Percentiles rank a stretch among this genome's conserved stretches.
phyloP scores from a whole-genome alignment of 2,329 filamentous ascomycete species.

The Fusarium redolens region DNA sequence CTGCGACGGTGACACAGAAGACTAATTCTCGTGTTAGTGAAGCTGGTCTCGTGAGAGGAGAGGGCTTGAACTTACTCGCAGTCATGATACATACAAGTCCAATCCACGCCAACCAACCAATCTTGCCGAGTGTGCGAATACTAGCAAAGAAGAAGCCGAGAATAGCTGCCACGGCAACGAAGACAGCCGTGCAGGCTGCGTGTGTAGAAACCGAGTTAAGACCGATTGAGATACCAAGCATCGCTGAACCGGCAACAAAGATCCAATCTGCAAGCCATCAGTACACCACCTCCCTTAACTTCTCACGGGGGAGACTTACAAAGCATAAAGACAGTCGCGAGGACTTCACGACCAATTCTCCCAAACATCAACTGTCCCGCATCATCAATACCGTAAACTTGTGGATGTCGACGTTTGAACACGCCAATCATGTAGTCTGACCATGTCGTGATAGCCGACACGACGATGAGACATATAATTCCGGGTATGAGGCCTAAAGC shows the following conservation, averaged over 20 bases:
- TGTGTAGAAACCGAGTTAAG: constrained; percentile 56
- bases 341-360: constrained; percentile 55
- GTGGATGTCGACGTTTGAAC: constrained; percentile 63
- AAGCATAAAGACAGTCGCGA: constrained; percentile 52
- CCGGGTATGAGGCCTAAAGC: constrained; percentile 60
- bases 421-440: constrained; percentile 55
- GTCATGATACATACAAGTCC: constrained; percentile 32
- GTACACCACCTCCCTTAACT: fast-evolving
- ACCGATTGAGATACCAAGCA: constrained; percentile 52
- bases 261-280: constrained; percentile 18
- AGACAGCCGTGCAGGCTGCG: constrained; percentile 54
- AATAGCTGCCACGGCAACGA: constrained; percentile 51
- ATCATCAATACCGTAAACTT: constrained; percentile 66
- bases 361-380: constrained; percentile 63
- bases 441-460: constrained; percentile 52
- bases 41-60: fast-evolving
- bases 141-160: constrained; percentile 48
- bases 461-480: constrained; percentile 54
- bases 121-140: constrained; percentile 48
- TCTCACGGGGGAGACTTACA: constrained; percentile 34
- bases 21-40: background rate
- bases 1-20: constrained; percentile 31
- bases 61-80: constrained; percentile 17
- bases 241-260: constrained; percentile 33
- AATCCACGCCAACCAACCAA: constrained; percentile 51